Percentiles rank a stretch among this genome's conserved stretches.
Evolutionary conservation across 2,329 filamentous ascomycete species (phyloP).

Genomic region (Cryphonectria japonica): DNA sequence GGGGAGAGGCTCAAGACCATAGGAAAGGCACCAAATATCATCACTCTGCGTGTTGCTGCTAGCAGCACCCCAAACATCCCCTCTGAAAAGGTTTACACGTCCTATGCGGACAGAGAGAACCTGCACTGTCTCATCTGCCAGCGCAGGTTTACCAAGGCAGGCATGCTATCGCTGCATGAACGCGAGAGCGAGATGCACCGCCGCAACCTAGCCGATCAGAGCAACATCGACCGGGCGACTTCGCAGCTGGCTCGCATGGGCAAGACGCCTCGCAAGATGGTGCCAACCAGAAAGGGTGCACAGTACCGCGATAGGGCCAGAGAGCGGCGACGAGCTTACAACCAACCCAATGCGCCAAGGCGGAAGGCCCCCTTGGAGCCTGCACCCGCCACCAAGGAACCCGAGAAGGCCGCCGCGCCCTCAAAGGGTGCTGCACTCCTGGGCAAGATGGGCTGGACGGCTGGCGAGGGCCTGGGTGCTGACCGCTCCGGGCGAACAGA

Average conservation of each 20-base stretch:
- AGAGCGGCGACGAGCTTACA: conserved; percentile 66
- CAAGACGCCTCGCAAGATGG: conserved; percentile 40
- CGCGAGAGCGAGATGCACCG: conserved; percentile 49
- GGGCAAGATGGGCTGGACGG: conserved; percentile 74
- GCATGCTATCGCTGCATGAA: conserved; percentile 49
- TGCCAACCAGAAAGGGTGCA: conserved; percentile 32
- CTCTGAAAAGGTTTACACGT: conserved; percentile 49
- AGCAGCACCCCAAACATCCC: conserved; percentile 33
- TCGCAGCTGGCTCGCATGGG: conserved; percentile 33
- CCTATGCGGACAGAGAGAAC: conserved; percentile 58
- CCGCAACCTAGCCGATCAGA: conserved; percentile 37
- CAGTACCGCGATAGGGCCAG: conserved; percentile 70
- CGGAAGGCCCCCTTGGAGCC: conserved; percentile 54
- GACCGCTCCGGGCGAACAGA: conserved; percentile 65
- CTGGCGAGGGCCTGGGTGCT: conserved; percentile 67
- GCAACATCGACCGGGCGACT: conserved; percentile 37
- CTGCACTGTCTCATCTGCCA: conserved; percentile 47
- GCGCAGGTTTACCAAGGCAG: conserved; percentile 45
- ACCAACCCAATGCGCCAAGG: conserved; percentile 50
- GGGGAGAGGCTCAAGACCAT: conserved; percentile 31
- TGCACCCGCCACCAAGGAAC: conserved; percentile 34
- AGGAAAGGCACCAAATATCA: conserved; percentile 33
- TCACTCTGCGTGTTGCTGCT: conserved; percentile 33
- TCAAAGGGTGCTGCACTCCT: conserved; percentile 69
- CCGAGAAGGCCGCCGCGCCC: conserved; percentile 37